These are phyloP conservation scores for Ascomycota sp. DNA, from an alignment of 2,329 filamentous ascomycete genomes.

Conservation along the genomic window DNA sequence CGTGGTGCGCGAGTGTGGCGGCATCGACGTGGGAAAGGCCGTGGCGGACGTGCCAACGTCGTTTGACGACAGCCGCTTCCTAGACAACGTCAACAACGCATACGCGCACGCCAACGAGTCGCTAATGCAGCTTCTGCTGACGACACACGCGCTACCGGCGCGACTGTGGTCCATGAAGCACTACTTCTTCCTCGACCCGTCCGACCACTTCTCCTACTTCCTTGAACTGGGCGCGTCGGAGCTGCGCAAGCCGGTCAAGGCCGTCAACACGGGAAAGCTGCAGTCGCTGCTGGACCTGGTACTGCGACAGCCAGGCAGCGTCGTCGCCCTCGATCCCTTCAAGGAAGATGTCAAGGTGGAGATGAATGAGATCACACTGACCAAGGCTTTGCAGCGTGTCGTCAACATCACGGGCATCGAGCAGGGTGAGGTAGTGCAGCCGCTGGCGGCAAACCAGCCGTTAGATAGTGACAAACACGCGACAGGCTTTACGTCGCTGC, in stretches of 20 bases:
- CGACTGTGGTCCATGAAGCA: conserved; percentile 82
- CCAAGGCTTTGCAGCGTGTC: conserved; percentile 83
- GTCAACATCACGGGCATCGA: conserved; percentile 93
- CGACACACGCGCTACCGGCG: conserved; percentile 73
- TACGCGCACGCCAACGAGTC: conserved; percentile 93
- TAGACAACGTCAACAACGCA: conserved; percentile 87
- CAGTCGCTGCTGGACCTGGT: conserved; percentile 92
- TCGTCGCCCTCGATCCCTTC: conserved; percentile 84
- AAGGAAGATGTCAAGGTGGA: conserved; percentile 96
- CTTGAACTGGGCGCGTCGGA: conserved; percentile 78
- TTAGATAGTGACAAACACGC: conserved; percentile 72
- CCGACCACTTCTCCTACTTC: conserved; percentile 96
- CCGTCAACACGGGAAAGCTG: conserved; percentile 77
- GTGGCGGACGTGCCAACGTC: conserved; percentile 73
- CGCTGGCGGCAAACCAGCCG: conserved; percentile 36
- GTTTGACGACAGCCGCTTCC: conserved; percentile 75
- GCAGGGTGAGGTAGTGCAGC: conserved; percentile 61
- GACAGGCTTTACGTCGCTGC: conserved; percentile 72
- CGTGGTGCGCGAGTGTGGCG: conserved; percentile 88
- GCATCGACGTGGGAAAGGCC: conserved; percentile 77
- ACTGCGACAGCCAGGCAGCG: conserved; percentile 81
- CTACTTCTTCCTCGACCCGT: conserved; percentile 95
- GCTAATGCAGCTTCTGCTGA: conserved; percentile 71
- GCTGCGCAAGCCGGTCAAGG: conserved; percentile 68
- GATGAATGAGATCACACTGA: conserved; percentile 86